These are phyloP conservation scores for Globisporangium radiosum DNA, from an alignment of 352 stramenopile genomes.

Conservation along the genomic window DNA sequence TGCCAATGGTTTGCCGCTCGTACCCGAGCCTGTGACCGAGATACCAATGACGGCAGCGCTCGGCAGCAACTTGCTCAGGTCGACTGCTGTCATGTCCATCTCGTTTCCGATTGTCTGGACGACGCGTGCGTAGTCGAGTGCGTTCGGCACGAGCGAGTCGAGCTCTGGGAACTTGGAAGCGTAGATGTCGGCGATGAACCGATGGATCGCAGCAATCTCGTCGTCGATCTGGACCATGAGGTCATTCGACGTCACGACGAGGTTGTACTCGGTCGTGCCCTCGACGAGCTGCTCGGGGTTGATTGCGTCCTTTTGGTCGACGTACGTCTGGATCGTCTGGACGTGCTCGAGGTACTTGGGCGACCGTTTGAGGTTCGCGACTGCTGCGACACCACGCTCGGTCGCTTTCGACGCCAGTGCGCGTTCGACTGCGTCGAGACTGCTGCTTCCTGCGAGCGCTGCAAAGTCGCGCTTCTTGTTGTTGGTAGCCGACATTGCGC, in stretches of 20 bases:
- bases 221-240: constrained; percentile 92
- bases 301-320: constrained; percentile 25
- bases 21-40: constrained; percentile 90
- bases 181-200: constrained; percentile 90
- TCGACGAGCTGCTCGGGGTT: constrained; percentile 39
- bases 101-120: constrained; percentile 90
- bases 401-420: constrained; percentile 36
- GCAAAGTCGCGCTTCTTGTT: constrained; percentile 18
- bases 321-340: constrained; percentile 53
- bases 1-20: constrained; percentile 76
- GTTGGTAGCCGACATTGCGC: constrained; percentile 11
- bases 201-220: constrained; percentile 88
- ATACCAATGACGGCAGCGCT: constrained; percentile 93
- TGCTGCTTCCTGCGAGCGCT: constrained; percentile 15
- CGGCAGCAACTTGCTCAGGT: constrained; percentile 88
- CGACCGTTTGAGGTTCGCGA: constrained; percentile 73
- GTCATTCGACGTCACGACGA: constrained; percentile 90
- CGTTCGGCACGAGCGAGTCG: constrained; percentile 89
- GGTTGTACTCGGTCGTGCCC: constrained; percentile 66
- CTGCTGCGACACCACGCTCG: constrained; percentile 43
- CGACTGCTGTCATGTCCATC: constrained; percentile 90
- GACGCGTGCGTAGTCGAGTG: constrained; percentile 91
- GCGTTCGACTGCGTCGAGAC: constrained; percentile 25
- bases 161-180: constrained; percentile 93
- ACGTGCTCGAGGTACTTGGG: constrained; percentile 66